Base-by-base conservation (phyloP, 2,329 filamentous ascomycete genomes). In the Aspergillus novofumigatus region DNA sequence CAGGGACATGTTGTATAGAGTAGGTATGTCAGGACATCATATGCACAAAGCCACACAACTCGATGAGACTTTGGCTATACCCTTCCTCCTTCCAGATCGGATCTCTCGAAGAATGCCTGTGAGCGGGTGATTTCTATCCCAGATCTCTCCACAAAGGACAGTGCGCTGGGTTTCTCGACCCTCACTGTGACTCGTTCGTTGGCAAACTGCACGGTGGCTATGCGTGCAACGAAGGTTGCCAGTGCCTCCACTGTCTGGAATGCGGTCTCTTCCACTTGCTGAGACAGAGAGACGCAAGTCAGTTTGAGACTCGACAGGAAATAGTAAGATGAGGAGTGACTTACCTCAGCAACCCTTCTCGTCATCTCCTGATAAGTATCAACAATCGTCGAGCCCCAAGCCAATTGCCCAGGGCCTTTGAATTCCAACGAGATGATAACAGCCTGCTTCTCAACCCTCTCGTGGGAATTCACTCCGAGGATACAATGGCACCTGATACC, bases 231-330 rank as follows among this genome's bases (percentile, higher is more conserved):
- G 25, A 75, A 76, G 2, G 78, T 79, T 29, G 79, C 80, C 52
- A 82, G 66, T 4, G 80, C 77, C 66, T 82, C 80, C 17, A 82
- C 75, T 0, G 79, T 82, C 64, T 79, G 73, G 65, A 80, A 82
- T 1, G 73, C 68, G 4, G 79, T 80, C 10, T 66, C 69, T 57
- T 81, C 79, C 29, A 82, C 77, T 55, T 67, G 69, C 75, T 78
- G 61, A 25, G 11, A 26, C 59, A 61, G 17, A 26, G 9, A 25
- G 14, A 2, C 1, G 53, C 53, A 47, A 52, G 57, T 66, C 54
- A 65, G 60, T 44, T 45, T 25, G 20, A 38, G 14, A 55, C 32
- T 47, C 28, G 38, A 8, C 38, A 44, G 55, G 3, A 26, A 58
- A 58, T 2, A 28, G 3, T 44, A 47, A 57, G 25, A 41, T 55